phyloP scores from a whole-genome alignment of 2,329 filamentous ascomycete species.

The Colletotrichum cuscutae region DNA sequence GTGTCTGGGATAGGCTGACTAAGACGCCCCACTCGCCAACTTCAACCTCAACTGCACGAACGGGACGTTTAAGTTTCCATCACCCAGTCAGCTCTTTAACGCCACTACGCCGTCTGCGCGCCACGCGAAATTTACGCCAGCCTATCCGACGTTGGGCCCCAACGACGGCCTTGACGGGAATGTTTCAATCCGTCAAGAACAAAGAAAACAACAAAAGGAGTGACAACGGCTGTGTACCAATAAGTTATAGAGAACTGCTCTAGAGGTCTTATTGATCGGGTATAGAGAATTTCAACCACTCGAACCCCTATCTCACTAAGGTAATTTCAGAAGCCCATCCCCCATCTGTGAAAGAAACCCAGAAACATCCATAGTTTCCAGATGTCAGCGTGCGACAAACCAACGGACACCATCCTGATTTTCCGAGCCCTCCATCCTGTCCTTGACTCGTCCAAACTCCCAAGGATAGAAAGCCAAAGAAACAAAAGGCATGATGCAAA shows the following conservation, averaged over 20 bases:
- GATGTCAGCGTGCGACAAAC: slow-evolving; percentile 14
- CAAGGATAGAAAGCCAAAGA: slow-evolving; percentile 1
- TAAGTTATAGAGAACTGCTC: background rate
- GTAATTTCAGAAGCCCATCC: slow-evolving; percentile 4
- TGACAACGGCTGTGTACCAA: background rate
- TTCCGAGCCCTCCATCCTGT: background rate
- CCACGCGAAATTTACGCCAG: background rate
- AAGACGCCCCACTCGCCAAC: slow-evolving; percentile 3
- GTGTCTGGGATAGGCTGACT: slow-evolving; percentile 3
- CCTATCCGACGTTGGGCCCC: background rate
- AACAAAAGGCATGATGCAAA: slow-evolving; percentile 11
- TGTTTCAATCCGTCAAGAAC: background rate
- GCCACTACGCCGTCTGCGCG: slow-evolving; percentile 2
- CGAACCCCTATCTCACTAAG: slow-evolving; percentile 10
- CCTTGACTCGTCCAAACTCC: slow-evolving; percentile 6
- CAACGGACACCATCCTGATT: background rate
- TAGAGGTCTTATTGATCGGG: slow-evolving; percentile 11
- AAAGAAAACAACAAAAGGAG: slow-evolving; percentile 5
- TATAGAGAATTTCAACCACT: slow-evolving; percentile 11
- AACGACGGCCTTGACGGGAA: background rate
- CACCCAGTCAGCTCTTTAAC: background rate
- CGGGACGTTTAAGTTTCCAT: background rate
- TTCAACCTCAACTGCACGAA: slow-evolving; percentile 14
- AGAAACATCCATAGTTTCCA: slow-evolving; percentile 1
- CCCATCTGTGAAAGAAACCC: slow-evolving; percentile 12